Conservation (phyloP, 352 stramenopile species). For the Thraustochytrium striatum region DNA sequence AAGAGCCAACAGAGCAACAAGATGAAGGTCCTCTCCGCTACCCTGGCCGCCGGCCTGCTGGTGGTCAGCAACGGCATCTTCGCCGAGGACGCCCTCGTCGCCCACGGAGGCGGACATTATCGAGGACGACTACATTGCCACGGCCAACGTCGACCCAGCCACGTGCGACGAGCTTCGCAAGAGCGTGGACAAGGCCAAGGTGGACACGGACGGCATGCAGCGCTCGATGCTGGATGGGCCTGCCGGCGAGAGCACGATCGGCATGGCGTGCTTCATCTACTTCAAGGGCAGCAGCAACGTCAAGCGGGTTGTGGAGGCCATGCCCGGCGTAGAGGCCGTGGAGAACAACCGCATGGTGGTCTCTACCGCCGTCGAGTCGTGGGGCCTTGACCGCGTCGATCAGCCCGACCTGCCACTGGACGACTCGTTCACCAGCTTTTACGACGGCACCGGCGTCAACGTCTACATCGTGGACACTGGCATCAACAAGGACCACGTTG, state of each 20-base stretch:
- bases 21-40: not conserved
- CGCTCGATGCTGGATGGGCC: not conserved
- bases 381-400: conserved; percentile 42
- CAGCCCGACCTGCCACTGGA: conserved; percentile 23
- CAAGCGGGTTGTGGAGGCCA: not conserved
- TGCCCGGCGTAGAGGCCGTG: not conserved
- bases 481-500: conserved; percentile 6
- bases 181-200: not conserved
- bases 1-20: not conserved
- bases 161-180: not conserved
- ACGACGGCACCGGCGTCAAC: not conserved
- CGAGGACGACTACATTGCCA: not conserved
- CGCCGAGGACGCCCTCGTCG: not conserved
- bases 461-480: conserved; percentile 40
- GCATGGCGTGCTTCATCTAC: not conserved
- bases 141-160: not conserved
- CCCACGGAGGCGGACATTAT: not conserved
- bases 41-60: not conserved
- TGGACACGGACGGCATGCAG: not conserved
- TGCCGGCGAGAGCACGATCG: not conserved
- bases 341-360: not conserved
- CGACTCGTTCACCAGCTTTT: not conserved
- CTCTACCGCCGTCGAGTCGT: not conserved
- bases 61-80: not conserved
- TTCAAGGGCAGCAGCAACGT: not conserved